These are phyloP conservation scores for Diplocarpon mali DNA, from an alignment of 2,329 filamentous ascomycete species.

Conservation along the genomic window DNA sequence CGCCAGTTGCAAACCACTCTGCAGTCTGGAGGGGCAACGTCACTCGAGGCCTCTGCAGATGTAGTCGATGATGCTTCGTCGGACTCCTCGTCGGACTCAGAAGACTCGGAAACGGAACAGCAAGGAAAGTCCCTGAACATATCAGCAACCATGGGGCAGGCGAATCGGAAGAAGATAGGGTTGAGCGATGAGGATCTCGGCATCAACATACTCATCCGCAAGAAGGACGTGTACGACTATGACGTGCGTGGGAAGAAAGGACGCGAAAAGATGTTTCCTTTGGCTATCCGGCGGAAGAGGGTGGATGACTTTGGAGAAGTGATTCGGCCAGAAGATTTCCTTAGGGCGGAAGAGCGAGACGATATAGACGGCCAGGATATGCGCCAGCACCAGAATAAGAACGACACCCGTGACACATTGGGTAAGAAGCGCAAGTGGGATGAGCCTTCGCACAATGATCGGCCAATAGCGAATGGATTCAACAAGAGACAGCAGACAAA, in stretches of 20 bases:
- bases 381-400: constrained; percentile 38
- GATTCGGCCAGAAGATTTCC: constrained; percentile 87
- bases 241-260: constrained; percentile 87
- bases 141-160: constrained; percentile 73
- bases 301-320: constrained; percentile 89
- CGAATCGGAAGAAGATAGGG: constrained; percentile 73
- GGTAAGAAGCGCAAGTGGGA: constrained; percentile 96
- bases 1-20: constrained; percentile 75
- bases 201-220: constrained; percentile 79
- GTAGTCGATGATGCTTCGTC: constrained; percentile 76
- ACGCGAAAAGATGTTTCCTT: constrained; percentile 83
- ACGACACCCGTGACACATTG: constrained; percentile 47
- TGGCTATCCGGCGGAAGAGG: constrained; percentile 66
- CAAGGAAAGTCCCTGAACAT: constrained; percentile 88
- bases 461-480: constrained; percentile 31
- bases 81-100: constrained; percentile 74
- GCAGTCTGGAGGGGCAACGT: constrained; percentile 55
- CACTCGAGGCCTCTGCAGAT: constrained; percentile 59
- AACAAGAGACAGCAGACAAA: constrained; percentile 50
- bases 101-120: constrained; percentile 80
- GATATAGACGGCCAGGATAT: constrained; percentile 56
- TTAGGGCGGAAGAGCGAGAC: constrained; percentile 85
- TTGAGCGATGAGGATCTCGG: constrained; percentile 84
- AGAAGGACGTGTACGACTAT: constrained; percentile 86
- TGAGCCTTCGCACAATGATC: constrained; percentile 40